A percentile compares a stretch with the other conserved stretches of the same genome.
Evolutionary conservation across 2,329 filamentous ascomycete genomes (phyloP).

Genomic region (Thelonectria blattea): DNA sequence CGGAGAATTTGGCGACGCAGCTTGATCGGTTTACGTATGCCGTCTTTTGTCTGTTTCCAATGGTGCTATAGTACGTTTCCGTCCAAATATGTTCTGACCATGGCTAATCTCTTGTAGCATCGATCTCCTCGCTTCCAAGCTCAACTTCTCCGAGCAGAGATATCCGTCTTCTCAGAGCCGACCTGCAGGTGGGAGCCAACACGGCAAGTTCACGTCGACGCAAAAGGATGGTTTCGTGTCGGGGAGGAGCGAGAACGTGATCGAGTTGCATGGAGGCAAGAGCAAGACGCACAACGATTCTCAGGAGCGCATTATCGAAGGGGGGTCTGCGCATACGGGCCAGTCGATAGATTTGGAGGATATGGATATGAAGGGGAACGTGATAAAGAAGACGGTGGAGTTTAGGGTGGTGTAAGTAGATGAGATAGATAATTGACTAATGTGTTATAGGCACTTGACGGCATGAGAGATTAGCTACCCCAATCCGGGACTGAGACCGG

Average conservation of each 20-base stretch:
- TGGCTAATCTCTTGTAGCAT: constrained; percentile 19
- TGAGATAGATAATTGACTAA: too few species aligned
- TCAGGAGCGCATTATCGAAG: constrained; percentile 27
- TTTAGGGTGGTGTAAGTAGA: constrained; percentile 18
- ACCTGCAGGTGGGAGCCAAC: neutral
- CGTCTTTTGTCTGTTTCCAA: constrained; percentile 48
- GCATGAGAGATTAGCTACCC: too few species aligned
- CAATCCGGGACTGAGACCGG: too few species aligned
- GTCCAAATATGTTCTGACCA: constrained; percentile 8
- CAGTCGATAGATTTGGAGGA: constrained; percentile 26
- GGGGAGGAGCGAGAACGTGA: constrained; percentile 18
- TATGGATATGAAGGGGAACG: constrained; percentile 28
- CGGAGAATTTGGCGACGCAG: constrained; percentile 44
- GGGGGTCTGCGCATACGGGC: constrained; percentile 16
- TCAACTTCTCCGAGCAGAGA: constrained; percentile 25
- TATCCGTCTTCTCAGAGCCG: constrained; percentile 3
- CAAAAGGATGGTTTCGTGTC: too few species aligned
- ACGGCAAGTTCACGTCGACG: neutral
- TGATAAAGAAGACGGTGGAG: constrained; percentile 30
- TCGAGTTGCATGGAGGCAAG: constrained; percentile 15
- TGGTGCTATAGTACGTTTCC: constrained; percentile 46
- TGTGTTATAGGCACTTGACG: too few species aligned
- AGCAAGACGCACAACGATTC: constrained; percentile 23
- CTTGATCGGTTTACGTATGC: constrained; percentile 49
- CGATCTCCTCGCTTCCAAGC: constrained; percentile 43